Percentiles rank a stretch among this genome's conserved stretches.
Conservation (phyloP, 140 eudicot genomes). For the Anethum foeniculum region DNA sequence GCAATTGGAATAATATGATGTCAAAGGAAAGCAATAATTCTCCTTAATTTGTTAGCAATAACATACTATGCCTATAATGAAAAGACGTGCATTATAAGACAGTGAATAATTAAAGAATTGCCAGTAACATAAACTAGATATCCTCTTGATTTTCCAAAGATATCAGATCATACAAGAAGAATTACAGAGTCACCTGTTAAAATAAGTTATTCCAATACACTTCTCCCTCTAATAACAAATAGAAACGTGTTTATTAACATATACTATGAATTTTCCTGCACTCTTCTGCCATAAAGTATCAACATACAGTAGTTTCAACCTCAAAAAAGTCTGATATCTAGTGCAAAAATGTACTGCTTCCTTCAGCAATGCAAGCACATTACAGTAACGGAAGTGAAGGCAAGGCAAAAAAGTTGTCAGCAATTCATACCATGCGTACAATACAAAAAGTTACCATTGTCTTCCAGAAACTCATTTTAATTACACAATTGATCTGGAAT, state of each 20-base stretch:
- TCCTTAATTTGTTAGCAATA: background rate
- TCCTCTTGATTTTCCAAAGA: background rate
- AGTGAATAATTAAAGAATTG: background rate
- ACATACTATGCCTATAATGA: background rate
- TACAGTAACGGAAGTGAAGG: background rate
- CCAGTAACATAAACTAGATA: background rate
- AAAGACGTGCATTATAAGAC: background rate
- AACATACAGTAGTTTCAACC: background rate
- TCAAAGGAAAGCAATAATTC: background rate
- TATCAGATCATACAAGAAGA: background rate
- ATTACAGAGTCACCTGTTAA: background rate
- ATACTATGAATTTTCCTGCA: background rate
- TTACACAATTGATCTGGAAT: background rate
- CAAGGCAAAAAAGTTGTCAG: background rate
- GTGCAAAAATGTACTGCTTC: background rate
- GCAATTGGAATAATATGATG: background rate
- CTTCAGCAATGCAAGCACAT: background rate
- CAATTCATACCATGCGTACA: background rate
- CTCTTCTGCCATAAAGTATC: background rate
- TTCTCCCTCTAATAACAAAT: background rate
- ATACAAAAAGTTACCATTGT: background rate
- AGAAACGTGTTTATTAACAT: background rate
- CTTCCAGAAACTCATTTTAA: background rate
- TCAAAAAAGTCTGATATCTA: background rate
- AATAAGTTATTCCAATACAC: background rate